Base-by-base conservation (phyloP, 2,329 filamentous ascomycete genomes). In the Fusarium continuum region DNA sequence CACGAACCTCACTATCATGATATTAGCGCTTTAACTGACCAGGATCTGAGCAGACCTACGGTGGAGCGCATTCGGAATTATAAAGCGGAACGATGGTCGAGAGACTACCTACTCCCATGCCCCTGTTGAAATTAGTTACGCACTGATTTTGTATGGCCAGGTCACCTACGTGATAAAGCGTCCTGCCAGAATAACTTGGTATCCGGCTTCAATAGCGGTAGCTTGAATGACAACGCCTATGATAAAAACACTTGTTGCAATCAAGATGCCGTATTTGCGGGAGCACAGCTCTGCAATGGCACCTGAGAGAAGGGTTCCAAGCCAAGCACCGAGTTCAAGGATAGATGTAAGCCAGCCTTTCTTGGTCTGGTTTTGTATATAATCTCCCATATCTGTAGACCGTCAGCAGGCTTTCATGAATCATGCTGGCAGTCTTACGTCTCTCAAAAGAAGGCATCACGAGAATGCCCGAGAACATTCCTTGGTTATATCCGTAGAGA, bases 321-420 rank as follows among this genome's bases (percentile, higher is more conserved):
- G 72, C 90, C 90, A 93, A 36, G 90, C 90, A 47, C 90, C 90
- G 3, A 93, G 83, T 72, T 92, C 89, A 22, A 93, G 84, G 63
- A 92, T 91, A 3, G 89, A 81, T 1, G 84, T 86, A 6, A 88
- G 72, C 84, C 84, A 87, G 14, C 84, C 85, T 68, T 86, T 86
- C 63, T 83, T 81, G 6, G 82, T 82, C 68, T 82, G 79, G 55
- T 82, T 74, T n/a, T 77, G 77, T 14, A 71, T 76, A 61, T 85
- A 85, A 28, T 80, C 79, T 44, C 82, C 83, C 84, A 86, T 87
- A 55, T 87, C 82, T 84, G 28, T 11, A 41, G 8, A 23, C n/a
- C 41, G 31, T 48, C 14, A 55, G 55, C 40, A 39, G n/a, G 16
- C n/a, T n/a, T 40, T n/a, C 8, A 14, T 8, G 6, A 13, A 5